Percentiles rank a stretch among this genome's conserved stretches.
phyloP scores from a whole-genome alignment of 2,329 filamentous ascomycete genomes.

The Coniochaeta prunicola region DNA sequence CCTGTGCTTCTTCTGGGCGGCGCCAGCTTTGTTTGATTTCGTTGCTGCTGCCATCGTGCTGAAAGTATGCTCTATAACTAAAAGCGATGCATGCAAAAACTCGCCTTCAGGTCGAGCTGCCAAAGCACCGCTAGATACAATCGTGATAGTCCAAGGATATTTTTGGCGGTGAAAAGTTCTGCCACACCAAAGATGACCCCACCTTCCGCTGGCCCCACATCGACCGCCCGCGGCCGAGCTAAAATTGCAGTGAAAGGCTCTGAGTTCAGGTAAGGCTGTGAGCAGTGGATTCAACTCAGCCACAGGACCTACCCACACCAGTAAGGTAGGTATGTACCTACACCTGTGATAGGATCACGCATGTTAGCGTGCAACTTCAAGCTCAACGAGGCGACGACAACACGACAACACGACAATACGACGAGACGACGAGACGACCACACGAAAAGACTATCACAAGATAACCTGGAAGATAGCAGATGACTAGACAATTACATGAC shows the following conservation, averaged over 20 bases:
- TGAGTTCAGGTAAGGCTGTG: no score
- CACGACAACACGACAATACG: no score
- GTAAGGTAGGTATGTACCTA: no score
- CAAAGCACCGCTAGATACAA: background rate
- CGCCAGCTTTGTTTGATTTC: background rate
- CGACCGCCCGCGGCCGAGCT: background rate
- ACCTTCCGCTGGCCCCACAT: background rate
- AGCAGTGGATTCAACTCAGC: no score
- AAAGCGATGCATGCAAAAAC: background rate
- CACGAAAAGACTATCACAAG: no score
- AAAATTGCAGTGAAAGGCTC: background rate
- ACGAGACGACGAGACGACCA: no score
- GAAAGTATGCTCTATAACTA: background rate
- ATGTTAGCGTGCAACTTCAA: no score
- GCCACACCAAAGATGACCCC: background rate
- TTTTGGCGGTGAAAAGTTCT: constrained; percentile 1
- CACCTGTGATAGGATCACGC: no score
- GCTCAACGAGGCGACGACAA: no score
- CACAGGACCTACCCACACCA: no score
- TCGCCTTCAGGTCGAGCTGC: background rate
- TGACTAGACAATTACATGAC: no score
- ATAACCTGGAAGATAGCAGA: no score
- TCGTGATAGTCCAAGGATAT: background rate
- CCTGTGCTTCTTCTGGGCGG: background rate
- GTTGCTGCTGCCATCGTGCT: background rate